phyloP scores from a whole-genome alignment of 148 eudicot species.

The Rhododendron kiyosumense region DNA sequence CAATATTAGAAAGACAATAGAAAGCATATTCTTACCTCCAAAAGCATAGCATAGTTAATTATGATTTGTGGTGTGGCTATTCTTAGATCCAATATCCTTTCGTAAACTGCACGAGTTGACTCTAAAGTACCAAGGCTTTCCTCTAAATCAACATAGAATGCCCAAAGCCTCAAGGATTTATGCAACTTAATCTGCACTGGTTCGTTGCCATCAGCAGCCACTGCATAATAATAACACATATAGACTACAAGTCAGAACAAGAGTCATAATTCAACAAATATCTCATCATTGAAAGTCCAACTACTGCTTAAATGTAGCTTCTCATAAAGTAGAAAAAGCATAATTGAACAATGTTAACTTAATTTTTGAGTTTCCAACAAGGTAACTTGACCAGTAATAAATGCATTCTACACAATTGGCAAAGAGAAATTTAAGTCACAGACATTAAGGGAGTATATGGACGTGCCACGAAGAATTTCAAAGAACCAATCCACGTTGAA shows the following conservation, averaged over 20 bases:
- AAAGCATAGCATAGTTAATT: slow-evolving; percentile 83
- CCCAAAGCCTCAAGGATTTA: slow-evolving; percentile 78
- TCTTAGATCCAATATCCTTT: slow-evolving; percentile 82
- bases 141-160: slow-evolving; percentile 91
- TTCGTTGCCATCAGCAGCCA: slow-evolving; percentile 90
- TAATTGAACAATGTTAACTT: not conserved
- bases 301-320: not conserved
- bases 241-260: not conserved
- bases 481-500: not conserved
- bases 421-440: not conserved
- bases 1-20: not conserved
- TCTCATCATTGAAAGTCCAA: not conserved
- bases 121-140: slow-evolving; percentile 85
- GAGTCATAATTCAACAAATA: too few species aligned
- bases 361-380: not conserved
- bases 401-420: not conserved
- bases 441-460: not conserved
- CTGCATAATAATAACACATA: slow-evolving; percentile 19
- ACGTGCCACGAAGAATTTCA: not conserved
- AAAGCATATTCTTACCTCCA: slow-evolving; percentile 36
- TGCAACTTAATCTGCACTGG: slow-evolving; percentile 95
- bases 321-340: not conserved
- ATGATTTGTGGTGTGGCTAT: slow-evolving; percentile 97
- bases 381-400: not conserved
- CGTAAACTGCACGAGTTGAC: slow-evolving; percentile 89